Evolutionary conservation across 495 filamentous ascomycete genomes (phyloP), one percentile per base, ranked within the genome.

Genomic region (Neurospora sp.): DNA sequence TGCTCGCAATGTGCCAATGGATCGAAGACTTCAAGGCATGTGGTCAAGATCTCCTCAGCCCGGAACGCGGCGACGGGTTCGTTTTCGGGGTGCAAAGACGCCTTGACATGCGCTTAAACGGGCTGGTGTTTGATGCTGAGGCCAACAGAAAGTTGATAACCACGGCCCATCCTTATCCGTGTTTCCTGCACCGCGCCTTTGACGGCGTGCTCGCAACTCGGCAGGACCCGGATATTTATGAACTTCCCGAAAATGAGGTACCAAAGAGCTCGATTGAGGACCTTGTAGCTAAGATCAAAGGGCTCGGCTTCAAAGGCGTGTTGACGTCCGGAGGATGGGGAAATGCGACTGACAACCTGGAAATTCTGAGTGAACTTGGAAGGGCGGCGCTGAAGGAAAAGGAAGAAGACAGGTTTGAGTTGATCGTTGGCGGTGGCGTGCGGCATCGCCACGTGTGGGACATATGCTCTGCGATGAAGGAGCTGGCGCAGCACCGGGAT

Each of bases 351-450:
- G 69, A 78, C 7, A 81, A 85, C 62, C 9, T 77, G 23, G 69
- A 66, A 35, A 74, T 72, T 62, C 73, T 86, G 46, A 77, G 72
- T 16, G 54, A 35, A 11, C 76, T 85, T 12, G 76, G 81, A 14
- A 23, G 66, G 8, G 74, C 35, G 42, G 79, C 77, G 20, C 11
- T 54, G 72, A 41, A 14, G 39, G 0, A 23, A 44, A 10, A 60
- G 20, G 49, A 60, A 18, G 54, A 66, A 31, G 54, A 66, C 31
- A 72, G 49, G 31, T 60, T 83, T 2, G 80, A 86, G 73, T 75
- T 85, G 27, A 77, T 86, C 39, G 78, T 84, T 23, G 84, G 84
- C 0, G 84, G 84, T 4, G 84, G 84, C 2, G 77, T 86, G 8
- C 76, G 84, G 42, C 78, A 71, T 23, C 73, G 70, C 9, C 82